Conservation (phyloP, 2,329 filamentous ascomycete genomes). For the Stylonectria norvegica region DNA sequence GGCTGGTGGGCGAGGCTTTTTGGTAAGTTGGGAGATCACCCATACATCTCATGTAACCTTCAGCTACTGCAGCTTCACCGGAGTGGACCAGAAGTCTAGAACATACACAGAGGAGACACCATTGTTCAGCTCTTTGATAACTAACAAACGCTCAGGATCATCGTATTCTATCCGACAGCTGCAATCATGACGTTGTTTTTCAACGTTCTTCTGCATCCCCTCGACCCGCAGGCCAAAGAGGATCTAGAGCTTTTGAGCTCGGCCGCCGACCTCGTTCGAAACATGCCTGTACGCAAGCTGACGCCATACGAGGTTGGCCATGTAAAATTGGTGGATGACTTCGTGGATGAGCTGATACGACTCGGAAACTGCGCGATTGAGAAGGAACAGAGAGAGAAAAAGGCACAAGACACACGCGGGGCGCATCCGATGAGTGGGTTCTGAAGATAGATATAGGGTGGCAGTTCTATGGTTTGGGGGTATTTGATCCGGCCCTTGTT, state of each 20-base stretch:
- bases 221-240: slow-evolving; percentile 37
- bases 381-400: slow-evolving; percentile 12
- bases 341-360: slow-evolving; percentile 42
- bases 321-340: slow-evolving; percentile 40
- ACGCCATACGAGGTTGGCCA: slow-evolving; percentile 37
- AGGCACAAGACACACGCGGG: too few species aligned
- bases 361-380: slow-evolving; percentile 43
- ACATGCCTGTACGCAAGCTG: slow-evolving; percentile 30
- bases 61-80: too few species aligned
- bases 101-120: too few species aligned
- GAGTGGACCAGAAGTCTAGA: too few species aligned
- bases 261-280: slow-evolving; percentile 42
- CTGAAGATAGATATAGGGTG: too few species aligned
- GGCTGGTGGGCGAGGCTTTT: slow-evolving; percentile 45
- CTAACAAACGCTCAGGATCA: slow-evolving; percentile 36
- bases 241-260: slow-evolving; percentile 46
- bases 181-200: slow-evolving; percentile 54
- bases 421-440: too few species aligned
- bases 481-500: too few species aligned
- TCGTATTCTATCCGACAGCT: slow-evolving; percentile 55
- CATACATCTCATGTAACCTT: too few species aligned
- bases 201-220: slow-evolving; percentile 49
- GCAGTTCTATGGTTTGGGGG: too few species aligned
- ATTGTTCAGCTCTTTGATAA: background rate
- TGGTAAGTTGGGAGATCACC: slow-evolving; percentile 36